Conservation (phyloP, 202 grass and related monocot species). For the Panicum virgatum region DNA sequence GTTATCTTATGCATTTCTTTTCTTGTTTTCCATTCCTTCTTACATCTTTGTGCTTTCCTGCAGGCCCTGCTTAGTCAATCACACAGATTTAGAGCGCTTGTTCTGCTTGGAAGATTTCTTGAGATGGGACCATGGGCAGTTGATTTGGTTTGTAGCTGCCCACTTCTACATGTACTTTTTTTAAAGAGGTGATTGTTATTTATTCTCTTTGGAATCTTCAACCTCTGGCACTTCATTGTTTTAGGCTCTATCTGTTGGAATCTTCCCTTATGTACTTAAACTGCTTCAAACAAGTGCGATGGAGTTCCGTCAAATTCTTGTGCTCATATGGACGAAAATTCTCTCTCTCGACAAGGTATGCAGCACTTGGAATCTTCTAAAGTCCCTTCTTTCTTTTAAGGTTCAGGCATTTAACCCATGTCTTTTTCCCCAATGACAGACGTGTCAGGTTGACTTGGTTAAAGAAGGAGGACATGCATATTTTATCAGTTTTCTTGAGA, state of each 20-base stretch:
- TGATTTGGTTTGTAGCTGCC: constrained; percentile 70
- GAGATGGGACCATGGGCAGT: no score
- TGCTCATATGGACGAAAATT: constrained; percentile 99
- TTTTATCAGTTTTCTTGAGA: constrained; percentile 96
- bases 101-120: no score
- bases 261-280: constrained; percentile 98
- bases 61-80: constrained; percentile 94
- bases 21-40: constrained; percentile 14
- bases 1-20: background rate
- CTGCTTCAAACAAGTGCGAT: constrained; percentile 89
- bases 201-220: background rate
- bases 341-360: constrained; percentile 94
- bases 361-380: background rate
- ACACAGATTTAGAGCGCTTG: constrained; percentile 94
- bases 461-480: constrained; percentile 95
- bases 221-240: constrained; percentile 16
- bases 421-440: constrained; percentile 52
- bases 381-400: constrained; percentile 13
- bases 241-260: constrained; percentile 91
- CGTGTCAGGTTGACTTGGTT: constrained; percentile 95
- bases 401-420: constrained; percentile 19
- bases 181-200: constrained; percentile 23
- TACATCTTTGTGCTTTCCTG: constrained; percentile 37
- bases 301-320: constrained; percentile 95
- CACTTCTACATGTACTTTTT: background rate